Evolutionary conservation across 441 rosid species (phyloP), one percentile per base, ranked within the genome.

Genomic region (Pelargonium cotyledonis): DNA sequence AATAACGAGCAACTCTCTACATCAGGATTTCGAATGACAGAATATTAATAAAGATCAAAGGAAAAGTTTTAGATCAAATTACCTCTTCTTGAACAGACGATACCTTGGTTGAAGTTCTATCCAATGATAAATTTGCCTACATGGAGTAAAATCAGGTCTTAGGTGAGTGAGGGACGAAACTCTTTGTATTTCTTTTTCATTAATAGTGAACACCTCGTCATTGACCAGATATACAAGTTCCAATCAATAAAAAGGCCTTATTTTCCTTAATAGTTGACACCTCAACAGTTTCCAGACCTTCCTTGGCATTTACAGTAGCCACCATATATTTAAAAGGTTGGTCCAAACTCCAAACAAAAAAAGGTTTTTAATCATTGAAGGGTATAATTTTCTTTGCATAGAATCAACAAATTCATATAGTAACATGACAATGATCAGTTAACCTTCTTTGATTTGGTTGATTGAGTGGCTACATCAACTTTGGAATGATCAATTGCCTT

Each of bases 21-120:
- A 49, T 49, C 14, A 12, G 16, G 0, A 18, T 21, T 15, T 8
- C 2, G 38, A 31, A 55, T 7, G 35, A 68, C 49, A 8, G 6
- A 58, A n/a, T 44, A 41, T 44, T 19, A 31, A 2, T 2, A 1
- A 16, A 16, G 3, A 55, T 31, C 49, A 55, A 31, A 18, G 12
- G 49, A 63, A 46, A 58, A 2, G 49, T 31, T 10, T 40, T 35
- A 14, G 4, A 19, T 53, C 61, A 65, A 55, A 15, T 8, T 49
- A 87, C 88, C 85, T 77, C 82, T 68, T 78, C 79, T 16, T 43
- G 71, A 65, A 60, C 23, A 49, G 65, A 65, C 68, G 74, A 58
- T 72, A 76, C 77, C 15, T 67, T 12, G 11, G 73, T 64, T 66
- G 78, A 67, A 77, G 76, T 71, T 71, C 61, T 64, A 46, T 69